phyloP scores from a whole-genome alignment of 768 basidiomycete species.

The Neoboletus magnificus region DNA sequence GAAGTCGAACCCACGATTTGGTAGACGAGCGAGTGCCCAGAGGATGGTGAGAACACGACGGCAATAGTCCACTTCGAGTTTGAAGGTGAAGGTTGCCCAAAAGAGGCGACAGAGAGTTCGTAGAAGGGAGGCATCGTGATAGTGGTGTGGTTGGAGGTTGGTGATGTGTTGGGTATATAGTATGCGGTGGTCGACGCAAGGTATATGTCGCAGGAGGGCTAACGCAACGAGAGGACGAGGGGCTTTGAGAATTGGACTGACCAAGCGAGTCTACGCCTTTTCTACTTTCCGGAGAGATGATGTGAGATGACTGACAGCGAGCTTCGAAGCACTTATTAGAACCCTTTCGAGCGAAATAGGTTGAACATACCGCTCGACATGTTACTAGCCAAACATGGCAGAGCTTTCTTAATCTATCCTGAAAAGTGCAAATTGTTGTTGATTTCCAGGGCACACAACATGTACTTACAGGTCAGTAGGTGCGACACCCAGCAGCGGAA shows the following conservation, averaged over 20 bases:
- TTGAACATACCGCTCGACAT: conserved; percentile 13
- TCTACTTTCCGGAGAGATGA: conserved; percentile 14
- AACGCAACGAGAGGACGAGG: not conserved
- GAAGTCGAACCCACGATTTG: conserved; percentile 28
- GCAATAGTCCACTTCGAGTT: conserved; percentile 26
- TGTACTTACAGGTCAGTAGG: conserved; percentile 14
- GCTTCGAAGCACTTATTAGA: conserved; percentile 11
- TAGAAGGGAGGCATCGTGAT: conserved; percentile 33
- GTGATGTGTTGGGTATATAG: not conserved
- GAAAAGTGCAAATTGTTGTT: conserved; percentile 30
- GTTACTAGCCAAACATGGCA: conserved; percentile 21
- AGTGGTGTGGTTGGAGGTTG: not conserved
- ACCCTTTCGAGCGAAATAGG: conserved; percentile 20
- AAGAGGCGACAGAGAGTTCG: conserved; percentile 30
- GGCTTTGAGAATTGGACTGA: not conserved
- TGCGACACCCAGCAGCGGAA: conserved; percentile 10
- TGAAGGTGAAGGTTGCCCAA: conserved; percentile 19
- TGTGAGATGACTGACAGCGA: conserved; percentile 14
- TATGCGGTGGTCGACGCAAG: not conserved
- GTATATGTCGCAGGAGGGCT: not conserved
- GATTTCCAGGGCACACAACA: conserved; percentile 25
- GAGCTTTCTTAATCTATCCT: conserved; percentile 28
- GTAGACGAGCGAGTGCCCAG: conserved; percentile 30
- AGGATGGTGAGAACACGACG: conserved; percentile 27
- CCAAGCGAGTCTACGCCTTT: conserved; percentile 13